phyloP scores from a whole-genome alignment of 2,329 filamentous ascomycete genomes.

The Cercospora sp. region DNA sequence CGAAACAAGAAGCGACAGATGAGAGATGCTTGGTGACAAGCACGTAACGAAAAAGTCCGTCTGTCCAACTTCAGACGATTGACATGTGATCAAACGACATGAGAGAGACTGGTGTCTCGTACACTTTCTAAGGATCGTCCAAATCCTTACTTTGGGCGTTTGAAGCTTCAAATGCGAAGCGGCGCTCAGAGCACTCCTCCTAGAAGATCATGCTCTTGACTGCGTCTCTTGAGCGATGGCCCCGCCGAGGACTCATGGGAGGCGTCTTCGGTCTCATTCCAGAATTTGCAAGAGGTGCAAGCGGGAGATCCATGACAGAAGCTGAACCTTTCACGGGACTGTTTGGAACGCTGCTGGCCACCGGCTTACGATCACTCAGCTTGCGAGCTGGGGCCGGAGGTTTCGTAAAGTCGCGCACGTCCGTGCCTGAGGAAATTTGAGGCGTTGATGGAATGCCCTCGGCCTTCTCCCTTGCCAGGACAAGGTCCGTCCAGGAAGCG shows the following conservation, averaged over 20 bases:
- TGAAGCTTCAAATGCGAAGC: slow-evolving; percentile 11
- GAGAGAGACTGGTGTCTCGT: slow-evolving; percentile 4
- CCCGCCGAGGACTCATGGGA: slow-evolving; percentile 35
- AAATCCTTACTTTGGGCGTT: background rate
- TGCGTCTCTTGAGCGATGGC: slow-evolving; percentile 36
- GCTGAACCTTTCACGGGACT: slow-evolving; percentile 30
- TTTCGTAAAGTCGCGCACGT: slow-evolving; percentile 35
- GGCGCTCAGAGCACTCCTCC: slow-evolving; percentile 12
- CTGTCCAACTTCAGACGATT: background rate
- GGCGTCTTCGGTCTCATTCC: slow-evolving; percentile 34
- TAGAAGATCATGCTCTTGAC: slow-evolving; percentile 45
- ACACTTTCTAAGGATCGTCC: slow-evolving; percentile 17
- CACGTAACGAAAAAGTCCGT: slow-evolving; percentile 6
- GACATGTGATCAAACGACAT: slow-evolving; percentile 11
- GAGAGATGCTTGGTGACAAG: slow-evolving; percentile 20
- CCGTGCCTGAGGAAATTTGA: slow-evolving; percentile 10
- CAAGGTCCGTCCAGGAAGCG: slow-evolving; percentile 59
- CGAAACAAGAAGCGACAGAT: slow-evolving; percentile 9
- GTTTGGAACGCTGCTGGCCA: slow-evolving; percentile 31
- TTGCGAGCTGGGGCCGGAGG: slow-evolving; percentile 25
- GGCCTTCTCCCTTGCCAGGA: slow-evolving; percentile 50
- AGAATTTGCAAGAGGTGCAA: slow-evolving; percentile 17
- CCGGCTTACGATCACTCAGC: slow-evolving; percentile 29
- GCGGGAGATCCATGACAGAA: slow-evolving; percentile 19
- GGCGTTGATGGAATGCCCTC: slow-evolving; percentile 14